Conservation (phyloP, 1,139 yeast genomes). For the Pichia kudriavzevii region DNA sequence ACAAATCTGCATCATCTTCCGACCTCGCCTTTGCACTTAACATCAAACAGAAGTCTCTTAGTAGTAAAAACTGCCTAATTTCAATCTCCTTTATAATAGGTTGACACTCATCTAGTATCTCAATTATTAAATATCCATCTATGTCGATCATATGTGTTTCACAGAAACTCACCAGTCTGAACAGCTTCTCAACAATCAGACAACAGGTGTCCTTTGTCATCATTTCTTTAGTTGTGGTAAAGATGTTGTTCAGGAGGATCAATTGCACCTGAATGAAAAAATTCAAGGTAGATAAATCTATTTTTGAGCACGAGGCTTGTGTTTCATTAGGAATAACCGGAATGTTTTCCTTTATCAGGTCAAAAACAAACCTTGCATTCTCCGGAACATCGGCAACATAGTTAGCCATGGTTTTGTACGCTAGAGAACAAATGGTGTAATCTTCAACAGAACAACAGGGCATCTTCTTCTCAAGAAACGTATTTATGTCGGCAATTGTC, state of each 20-base stretch:
- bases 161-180: conserved; percentile 1
- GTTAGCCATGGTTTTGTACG: conserved; percentile 17
- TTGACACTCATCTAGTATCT: conserved; percentile 1
- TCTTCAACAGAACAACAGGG: background rate
- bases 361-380: conserved; percentile 8
- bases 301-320: background rate
- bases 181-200: conserved; percentile 1
- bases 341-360: background rate
- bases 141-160: background rate
- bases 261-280: conserved; percentile 7
- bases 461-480: no score
- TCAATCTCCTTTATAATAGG: conserved; percentile 1
- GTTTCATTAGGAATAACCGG: conserved; percentile 1
- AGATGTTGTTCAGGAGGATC: conserved; percentile 10
- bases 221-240: conserved; percentile 7
- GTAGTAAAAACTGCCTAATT: background rate
- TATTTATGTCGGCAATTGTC: no score
- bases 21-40: conserved; percentile 2
- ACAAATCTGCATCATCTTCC: conserved; percentile 6
- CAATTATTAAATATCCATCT: background rate
- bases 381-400: conserved; percentile 21
- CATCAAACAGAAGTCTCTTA: conserved; percentile 2
- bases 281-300: background rate
- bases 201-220: background rate
- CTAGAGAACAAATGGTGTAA: background rate